Conservation (phyloP, 2,329 filamentous ascomycete genomes). For the Scytalidium lignicola region DNA sequence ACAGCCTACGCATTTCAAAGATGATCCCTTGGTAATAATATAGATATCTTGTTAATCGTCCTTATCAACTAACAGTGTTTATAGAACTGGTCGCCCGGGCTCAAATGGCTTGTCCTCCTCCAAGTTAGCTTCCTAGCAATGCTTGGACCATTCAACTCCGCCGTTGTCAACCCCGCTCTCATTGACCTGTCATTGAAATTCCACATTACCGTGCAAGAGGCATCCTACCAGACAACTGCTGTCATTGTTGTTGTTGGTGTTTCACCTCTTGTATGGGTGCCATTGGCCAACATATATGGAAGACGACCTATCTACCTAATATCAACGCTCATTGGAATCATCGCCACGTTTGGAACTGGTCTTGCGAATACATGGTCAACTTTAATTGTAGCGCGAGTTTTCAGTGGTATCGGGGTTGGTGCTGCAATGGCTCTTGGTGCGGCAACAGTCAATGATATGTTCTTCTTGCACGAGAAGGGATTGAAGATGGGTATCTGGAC, state of each 20-base stretch:
- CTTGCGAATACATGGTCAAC: conserved; percentile 65
- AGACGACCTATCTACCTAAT: conserved; percentile 20
- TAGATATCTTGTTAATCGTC: too few species aligned
- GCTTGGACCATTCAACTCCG: conserved; percentile 20
- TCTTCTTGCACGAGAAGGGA: conserved; percentile 28
- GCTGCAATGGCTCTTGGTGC: conserved; percentile 28
- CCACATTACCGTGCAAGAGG: conserved; percentile 15
- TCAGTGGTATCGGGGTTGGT: conserved; percentile 24
- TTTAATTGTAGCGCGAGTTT: conserved; percentile 34
- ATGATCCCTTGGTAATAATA: background rate
- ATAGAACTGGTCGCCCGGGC: background rate
- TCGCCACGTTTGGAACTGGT: conserved; percentile 27
- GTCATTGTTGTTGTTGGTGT: conserved; percentile 22
- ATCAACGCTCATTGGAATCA: conserved; percentile 17
- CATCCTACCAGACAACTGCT: conserved; percentile 24
- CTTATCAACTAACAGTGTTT: background rate
- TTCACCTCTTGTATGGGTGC: conserved; percentile 14
- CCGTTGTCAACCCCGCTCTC: conserved; percentile 23
- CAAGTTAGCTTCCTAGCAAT: conserved; percentile 24
- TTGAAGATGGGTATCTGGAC: conserved; percentile 26
- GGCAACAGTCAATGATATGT: conserved; percentile 26
- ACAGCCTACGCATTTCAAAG: background rate
- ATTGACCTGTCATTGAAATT: conserved; percentile 17
- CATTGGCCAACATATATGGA: conserved; percentile 20
- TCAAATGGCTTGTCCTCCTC: conserved; percentile 8